A percentile compares a stretch with the other conserved stretches of the same genome.
phyloP scores from a whole-genome alignment of 441 rosid genomes.

The Croton laevigatus region DNA sequence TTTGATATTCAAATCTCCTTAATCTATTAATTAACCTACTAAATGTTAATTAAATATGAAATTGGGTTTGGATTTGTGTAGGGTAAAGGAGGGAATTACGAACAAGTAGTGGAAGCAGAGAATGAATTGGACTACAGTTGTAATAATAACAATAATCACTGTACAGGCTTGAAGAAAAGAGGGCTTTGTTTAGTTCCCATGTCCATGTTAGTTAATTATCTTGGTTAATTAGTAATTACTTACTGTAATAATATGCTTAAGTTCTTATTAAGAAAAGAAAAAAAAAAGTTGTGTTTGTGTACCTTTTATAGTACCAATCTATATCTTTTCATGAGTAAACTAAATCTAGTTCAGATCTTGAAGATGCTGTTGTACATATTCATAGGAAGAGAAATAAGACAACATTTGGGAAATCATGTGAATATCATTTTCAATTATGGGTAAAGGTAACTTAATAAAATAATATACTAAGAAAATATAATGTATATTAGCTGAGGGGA shows the following conservation, averaged over 20 bases:
- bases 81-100: conserved; percentile 39
- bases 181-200: conserved; percentile 78
- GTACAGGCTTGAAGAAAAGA: conserved; percentile 55
- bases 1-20: too few species aligned
- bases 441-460: not conserved
- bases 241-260: too few species aligned
- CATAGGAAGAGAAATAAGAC: conserved; percentile 5
- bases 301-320: not conserved
- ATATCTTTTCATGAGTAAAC: not conserved
- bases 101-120: conserved; percentile 24
- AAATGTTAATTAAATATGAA: too few species aligned
- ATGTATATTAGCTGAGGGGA: not conserved
- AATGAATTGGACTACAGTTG: conserved; percentile 33
- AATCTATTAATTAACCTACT: too few species aligned
- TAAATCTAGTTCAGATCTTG: conserved; percentile 7
- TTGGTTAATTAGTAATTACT: conserved; percentile 36
- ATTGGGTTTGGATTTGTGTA: conserved; percentile 11
- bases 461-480: not conserved
- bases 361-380: conserved; percentile 15
- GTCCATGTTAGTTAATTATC: conserved; percentile 64
- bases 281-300: not conserved
- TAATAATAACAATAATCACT: conserved; percentile 25
- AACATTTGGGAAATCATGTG: conserved; percentile 14
- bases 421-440: conserved; percentile 5
- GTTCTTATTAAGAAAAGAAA: too few species aligned